Conservation (phyloP, 2,329 filamentous ascomycete species). For the Neocatenulostroma microsporum region DNA sequence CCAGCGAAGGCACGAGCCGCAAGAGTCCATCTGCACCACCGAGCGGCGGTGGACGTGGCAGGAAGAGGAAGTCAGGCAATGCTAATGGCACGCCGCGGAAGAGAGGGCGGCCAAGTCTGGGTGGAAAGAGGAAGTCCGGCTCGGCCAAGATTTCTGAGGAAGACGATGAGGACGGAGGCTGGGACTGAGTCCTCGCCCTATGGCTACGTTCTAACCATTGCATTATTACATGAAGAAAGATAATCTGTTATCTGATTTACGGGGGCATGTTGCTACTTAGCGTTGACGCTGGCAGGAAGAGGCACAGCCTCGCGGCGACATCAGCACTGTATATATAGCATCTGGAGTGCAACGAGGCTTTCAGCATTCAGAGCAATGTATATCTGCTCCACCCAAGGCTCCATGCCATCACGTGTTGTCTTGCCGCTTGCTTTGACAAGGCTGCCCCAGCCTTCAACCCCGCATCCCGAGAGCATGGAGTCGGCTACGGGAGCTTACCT, state of each 20-base stretch:
- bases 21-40: constrained; percentile 25
- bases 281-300: constrained; percentile 1
- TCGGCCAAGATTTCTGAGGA: constrained; percentile 12
- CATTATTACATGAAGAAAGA: no score
- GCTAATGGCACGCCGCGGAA: constrained; percentile 23
- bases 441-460: no score
- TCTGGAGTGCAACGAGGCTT: no score
- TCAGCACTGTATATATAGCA: not conserved
- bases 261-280: not conserved
- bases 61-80: constrained; percentile 39
- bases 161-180: constrained; percentile 20
- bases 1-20: constrained; percentile 26
- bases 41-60: constrained; percentile 31
- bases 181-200: constrained; percentile 13
- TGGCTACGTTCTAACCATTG: no score
- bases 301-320: not conserved
- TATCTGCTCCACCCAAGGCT: no score
- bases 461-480: not conserved
- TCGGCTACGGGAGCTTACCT: not conserved
- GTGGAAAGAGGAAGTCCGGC: constrained; percentile 6
- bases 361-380: no score
- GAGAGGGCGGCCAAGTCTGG: constrained; percentile 18
- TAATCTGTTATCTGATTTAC: no score
- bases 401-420: no score
- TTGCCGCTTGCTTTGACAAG: no score